These are phyloP conservation scores for Picea glauca DNA, from an alignment of 75 land plant genomes.

Conservation along the genomic window DNA sequence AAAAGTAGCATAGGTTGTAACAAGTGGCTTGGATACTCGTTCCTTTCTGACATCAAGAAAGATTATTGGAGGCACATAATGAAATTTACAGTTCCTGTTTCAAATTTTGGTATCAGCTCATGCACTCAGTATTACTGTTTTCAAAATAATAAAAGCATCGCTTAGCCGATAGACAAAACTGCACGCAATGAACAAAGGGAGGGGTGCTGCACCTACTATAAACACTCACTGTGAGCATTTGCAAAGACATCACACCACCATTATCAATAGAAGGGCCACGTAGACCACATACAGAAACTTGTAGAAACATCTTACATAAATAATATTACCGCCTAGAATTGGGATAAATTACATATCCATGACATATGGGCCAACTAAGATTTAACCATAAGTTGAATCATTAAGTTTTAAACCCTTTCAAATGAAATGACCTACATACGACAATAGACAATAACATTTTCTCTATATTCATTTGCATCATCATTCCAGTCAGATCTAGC, in stretches of 20 bases:
- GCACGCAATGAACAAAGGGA: too few species aligned
- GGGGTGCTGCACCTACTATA: too few species aligned
- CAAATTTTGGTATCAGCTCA: background rate
- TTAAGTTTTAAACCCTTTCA: too few species aligned
- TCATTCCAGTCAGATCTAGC: too few species aligned
- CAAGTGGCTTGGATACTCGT: background rate
- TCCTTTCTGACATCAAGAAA: background rate
- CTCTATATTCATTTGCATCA: too few species aligned
- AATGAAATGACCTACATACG: too few species aligned
- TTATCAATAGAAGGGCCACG: background rate
- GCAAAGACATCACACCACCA: background rate
- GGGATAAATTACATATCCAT: background rate
- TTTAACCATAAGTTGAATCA: too few species aligned
- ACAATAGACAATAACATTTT: too few species aligned
- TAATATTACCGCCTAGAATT: background rate
- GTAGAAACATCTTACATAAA: background rate
- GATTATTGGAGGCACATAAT: background rate
- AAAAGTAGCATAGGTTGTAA: background rate
- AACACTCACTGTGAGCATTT: background rate
- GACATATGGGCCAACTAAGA: too few species aligned
- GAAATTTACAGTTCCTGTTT: background rate
- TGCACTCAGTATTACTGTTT: background rate
- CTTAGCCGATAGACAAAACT: background rate
- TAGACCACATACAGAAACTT: background rate
- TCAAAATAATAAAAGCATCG: background rate